Evolutionary conservation across 2,329 filamentous ascomycete species (phyloP), one percentile per base, ranked within the genome.

Genomic region (Fusarium citri): DNA sequence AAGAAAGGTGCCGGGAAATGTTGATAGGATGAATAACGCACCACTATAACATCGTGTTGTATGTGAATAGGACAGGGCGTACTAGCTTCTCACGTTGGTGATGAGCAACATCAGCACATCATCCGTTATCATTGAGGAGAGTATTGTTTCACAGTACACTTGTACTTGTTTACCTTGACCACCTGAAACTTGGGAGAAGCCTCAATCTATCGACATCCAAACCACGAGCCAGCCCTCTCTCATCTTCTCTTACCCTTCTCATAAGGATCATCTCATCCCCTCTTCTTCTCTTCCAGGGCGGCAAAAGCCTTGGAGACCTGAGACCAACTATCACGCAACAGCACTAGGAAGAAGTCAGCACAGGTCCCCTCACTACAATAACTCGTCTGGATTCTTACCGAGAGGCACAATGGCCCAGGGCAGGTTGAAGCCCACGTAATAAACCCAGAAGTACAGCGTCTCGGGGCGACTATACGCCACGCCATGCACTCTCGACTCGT

Each of bases 381-480:
- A 22, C 31, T 18, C 22, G 14, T 14, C 10, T 51, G 6, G 5
- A 11, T 15, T 83, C 86, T 80, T 72, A 89, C 87, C 74, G 4
- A 80, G 71, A 8, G 89, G 89, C 25, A 90, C 82, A 2, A 89
- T 70, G 2, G 82, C 84, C 89, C 89, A 91, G 1, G 88, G 87
- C 18, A 83, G 74, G 72, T 91, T 91, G 76, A 89, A 85, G 4
- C 85, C 85, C 8, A 87, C 80, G 65, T 88, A 91, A 71, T 91
- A 91, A 20, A 87, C 80, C 88, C 88, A 91, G 72, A 86, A 89
- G 71, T 91, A 91, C 30, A 87, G 75, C 23, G 81, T 78, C 77
- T 91, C 89, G 2, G 88, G 88, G 25, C 89, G 83, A 69, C 85
- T 88, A 72, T 88, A 86, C 22, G 80, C 80, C 23, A 82, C 77